phyloP scores from a whole-genome alignment of 176 grass and related monocot species.

The Rhynchospora tenuis region DNA sequence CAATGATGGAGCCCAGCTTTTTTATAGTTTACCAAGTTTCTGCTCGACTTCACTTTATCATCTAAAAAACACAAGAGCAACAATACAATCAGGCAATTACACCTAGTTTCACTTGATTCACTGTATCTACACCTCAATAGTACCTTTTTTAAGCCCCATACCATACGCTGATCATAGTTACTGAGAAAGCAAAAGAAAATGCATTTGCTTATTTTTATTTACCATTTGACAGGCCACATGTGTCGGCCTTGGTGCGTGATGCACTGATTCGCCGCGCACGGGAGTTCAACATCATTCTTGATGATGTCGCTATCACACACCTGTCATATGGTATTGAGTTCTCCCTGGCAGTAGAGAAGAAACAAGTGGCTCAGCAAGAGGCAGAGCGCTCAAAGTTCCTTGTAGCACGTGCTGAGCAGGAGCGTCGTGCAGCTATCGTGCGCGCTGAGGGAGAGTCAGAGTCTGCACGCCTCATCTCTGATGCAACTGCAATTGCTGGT shows the following conservation, averaged over 20 bases:
- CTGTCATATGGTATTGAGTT: slow-evolving; percentile 93
- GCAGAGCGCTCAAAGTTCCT: slow-evolving; percentile 99
- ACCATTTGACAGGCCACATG: slow-evolving; percentile 37
- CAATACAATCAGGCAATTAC: too few relatives aligned
- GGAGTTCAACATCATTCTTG: slow-evolving; percentile 97
- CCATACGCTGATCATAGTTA: not conserved
- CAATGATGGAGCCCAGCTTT: too few relatives aligned
- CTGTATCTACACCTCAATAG: not conserved
- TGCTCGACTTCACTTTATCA: not conserved
- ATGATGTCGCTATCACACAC: slow-evolving; percentile 98
- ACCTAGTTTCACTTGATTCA: not conserved
- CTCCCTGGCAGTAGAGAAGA: slow-evolving; percentile 97
- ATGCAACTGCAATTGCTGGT: slow-evolving; percentile 61
- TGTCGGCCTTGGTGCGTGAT: slow-evolving; percentile 91
- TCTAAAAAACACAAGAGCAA: not conserved
- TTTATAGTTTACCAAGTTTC: not conserved
- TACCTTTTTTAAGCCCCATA: not conserved
- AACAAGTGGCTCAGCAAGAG: slow-evolving; percentile 99
- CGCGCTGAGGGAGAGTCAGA: slow-evolving; percentile 89
- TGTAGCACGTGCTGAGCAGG: slow-evolving; percentile 87
- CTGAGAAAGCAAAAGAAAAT: not conserved
- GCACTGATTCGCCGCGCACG: slow-evolving; percentile 72
- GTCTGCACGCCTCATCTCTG: slow-evolving; percentile 78
- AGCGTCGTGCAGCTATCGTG: slow-evolving; percentile 86
- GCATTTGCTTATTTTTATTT: not conserved